Conservation (phyloP, 306 rosid species). For the Malus asiatica region DNA sequence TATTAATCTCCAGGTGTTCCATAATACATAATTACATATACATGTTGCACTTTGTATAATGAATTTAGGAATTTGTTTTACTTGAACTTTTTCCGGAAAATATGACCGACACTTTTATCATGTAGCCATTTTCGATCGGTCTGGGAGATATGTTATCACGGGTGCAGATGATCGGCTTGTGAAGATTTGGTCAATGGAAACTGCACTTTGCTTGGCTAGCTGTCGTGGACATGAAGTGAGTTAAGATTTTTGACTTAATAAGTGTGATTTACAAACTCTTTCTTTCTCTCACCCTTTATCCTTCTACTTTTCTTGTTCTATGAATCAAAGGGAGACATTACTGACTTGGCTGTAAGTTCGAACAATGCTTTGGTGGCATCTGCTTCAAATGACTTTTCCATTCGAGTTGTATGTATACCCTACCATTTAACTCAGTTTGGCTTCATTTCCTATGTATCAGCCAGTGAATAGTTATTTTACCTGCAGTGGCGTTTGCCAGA, state of each 20-base stretch:
- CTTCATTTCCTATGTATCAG: constrained; percentile 5
- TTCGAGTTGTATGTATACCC: constrained; percentile 70
- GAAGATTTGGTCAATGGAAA: constrained; percentile 96
- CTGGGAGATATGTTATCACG: constrained; percentile 82
- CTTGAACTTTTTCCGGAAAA: neutral
- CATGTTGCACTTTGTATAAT: neutral
- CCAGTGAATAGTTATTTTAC: constrained; percentile 21
- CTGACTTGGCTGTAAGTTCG: constrained; percentile 69
- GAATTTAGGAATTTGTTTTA: neutral
- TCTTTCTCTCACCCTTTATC: constrained; percentile 5
- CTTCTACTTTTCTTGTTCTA: constrained; percentile 12
- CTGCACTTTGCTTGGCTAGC: constrained; percentile 82
- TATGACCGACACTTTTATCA: constrained; percentile 15
- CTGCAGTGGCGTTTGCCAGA: constrained; percentile 89
- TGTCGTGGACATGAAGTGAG: constrained; percentile 94
- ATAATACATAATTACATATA: neutral
- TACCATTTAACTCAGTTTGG: constrained; percentile 1
- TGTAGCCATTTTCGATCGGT: constrained; percentile 90
- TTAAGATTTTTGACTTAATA: constrained; percentile 23
- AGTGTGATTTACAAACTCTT: constrained; percentile 11
- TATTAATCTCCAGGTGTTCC: neutral
- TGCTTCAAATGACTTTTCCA: constrained; percentile 80
- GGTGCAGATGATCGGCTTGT: constrained; percentile 95
- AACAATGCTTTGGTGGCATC: constrained; percentile 88
- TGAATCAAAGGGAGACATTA: constrained; percentile 67